Evolutionary conservation across 805 yeast species (phyloP).

Genomic region (Cyberlindnera americana): DNA sequence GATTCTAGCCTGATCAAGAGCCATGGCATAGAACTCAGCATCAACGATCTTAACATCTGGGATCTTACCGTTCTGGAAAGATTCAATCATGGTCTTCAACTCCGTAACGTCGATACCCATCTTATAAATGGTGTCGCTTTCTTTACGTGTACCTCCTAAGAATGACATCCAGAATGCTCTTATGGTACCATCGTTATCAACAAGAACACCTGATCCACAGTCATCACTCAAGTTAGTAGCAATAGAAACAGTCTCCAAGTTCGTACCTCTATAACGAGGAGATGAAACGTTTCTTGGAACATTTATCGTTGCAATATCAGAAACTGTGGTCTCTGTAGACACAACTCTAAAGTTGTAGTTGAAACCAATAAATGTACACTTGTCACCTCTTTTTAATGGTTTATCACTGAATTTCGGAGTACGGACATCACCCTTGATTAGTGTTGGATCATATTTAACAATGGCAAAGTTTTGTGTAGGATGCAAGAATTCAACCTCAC

Average conservation of each 20-base stretch:
- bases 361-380: conserved; percentile 75
- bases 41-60: conserved; percentile 71
- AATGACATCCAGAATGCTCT: conserved; percentile 84
- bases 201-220: conserved; percentile 76
- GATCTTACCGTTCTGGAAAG: conserved; percentile 46
- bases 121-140: conserved; percentile 55
- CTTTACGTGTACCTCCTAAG: conserved; percentile 68
- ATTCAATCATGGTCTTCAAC: conserved; percentile 51
- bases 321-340: conserved; percentile 69
- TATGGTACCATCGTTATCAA: conserved; percentile 72
- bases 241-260: conserved; percentile 70
- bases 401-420: conserved; percentile 59
- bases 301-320: conserved; percentile 71
- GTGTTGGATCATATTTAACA: conserved; percentile 72
- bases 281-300: conserved; percentile 63
- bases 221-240: conserved; percentile 71
- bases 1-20: conserved; percentile 72
- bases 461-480: conserved; percentile 86
- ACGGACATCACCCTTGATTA: conserved; percentile 66
- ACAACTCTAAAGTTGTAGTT: conserved; percentile 67
- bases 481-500: conserved; percentile 75
- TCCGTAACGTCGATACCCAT: conserved; percentile 79
- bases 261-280: conserved; percentile 85
- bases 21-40: conserved; percentile 68
- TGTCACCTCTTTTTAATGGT: conserved; percentile 71